These are phyloP conservation scores for Thraustotheca clavata DNA, from an alignment of 352 stramenopile species.

Conservation along the genomic window DNA sequence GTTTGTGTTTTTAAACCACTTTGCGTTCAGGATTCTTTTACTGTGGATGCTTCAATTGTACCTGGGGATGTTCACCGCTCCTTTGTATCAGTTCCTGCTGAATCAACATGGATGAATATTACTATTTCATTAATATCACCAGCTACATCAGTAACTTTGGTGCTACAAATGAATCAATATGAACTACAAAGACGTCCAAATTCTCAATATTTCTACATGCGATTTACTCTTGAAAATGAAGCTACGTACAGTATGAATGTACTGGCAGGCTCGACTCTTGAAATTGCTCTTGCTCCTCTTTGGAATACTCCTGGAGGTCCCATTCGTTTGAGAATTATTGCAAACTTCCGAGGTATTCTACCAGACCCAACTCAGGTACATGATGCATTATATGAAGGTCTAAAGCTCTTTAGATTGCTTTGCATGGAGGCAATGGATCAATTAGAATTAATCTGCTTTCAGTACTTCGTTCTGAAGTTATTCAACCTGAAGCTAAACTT, in stretches of 20 bases:
- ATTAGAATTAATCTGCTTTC: slow-evolving; percentile 25
- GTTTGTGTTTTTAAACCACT: slow-evolving; percentile 83
- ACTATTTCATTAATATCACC: slow-evolving; percentile 65
- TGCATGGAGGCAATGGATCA: slow-evolving; percentile 69
- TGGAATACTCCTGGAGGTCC: slow-evolving; percentile 84
- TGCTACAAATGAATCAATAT: slow-evolving; percentile 88
- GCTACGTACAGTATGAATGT: slow-evolving; percentile 63
- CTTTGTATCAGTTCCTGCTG: slow-evolving; percentile 71
- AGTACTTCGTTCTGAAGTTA: background rate
- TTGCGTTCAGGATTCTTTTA: background rate
- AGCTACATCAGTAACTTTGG: slow-evolving; percentile 24
- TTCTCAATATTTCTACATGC: slow-evolving; percentile 54
- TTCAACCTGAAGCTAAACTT: slow-evolving; percentile 52
- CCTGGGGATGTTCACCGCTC: slow-evolving; percentile 63
- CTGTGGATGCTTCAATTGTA: background rate
- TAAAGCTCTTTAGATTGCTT: slow-evolving; percentile 40
- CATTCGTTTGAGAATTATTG: slow-evolving; percentile 51
- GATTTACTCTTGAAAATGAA: slow-evolving; percentile 58
- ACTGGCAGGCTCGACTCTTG: slow-evolving; percentile 56
- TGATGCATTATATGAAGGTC: slow-evolving; percentile 23
- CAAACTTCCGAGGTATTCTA: slow-evolving; percentile 81
- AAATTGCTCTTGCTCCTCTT: slow-evolving; percentile 86
- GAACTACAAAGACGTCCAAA: slow-evolving; percentile 78
- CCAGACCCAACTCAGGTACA: slow-evolving; percentile 50
- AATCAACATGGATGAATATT: slow-evolving; percentile 81